Evolutionary conservation across 179 eudicot species (phyloP).

Genomic region (Camellia oleifera): DNA sequence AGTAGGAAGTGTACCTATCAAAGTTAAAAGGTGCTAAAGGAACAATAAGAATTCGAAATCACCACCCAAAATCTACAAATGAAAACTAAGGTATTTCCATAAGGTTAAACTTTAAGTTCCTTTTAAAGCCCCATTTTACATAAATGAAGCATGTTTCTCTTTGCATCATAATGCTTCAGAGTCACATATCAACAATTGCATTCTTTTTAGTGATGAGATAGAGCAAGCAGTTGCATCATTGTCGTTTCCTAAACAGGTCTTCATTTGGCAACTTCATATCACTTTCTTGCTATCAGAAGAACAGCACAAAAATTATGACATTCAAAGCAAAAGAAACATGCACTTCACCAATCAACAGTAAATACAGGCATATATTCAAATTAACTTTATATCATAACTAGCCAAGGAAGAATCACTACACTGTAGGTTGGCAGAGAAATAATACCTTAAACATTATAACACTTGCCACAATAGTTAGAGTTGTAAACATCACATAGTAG

Average conservation of each 20-base stretch:
- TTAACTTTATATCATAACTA: neutral
- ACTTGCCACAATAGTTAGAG: conserved; percentile 63
- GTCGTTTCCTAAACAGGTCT: neutral
- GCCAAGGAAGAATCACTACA: neutral
- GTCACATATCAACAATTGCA: too few species aligned
- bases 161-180: too few species aligned
- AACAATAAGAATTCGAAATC: too few species aligned
- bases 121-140: neutral
- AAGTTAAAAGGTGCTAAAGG: too few species aligned
- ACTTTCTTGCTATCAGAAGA: neutral
- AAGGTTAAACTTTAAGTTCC: too few species aligned
- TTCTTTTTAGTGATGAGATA: too few species aligned
- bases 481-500: conserved; percentile 66
- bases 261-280: too few species aligned
- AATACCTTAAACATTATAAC: conserved; percentile 72
- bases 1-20: too few species aligned
- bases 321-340: neutral
- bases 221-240: neutral
- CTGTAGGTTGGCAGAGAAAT: neutral
- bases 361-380: neutral
- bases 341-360: neutral
- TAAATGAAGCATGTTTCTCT: too few species aligned
- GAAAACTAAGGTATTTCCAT: too few species aligned
- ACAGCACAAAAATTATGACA: neutral
- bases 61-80: too few species aligned